Evolutionary conservation across 2,329 filamentous ascomycete species (phyloP), one percentile per base, ranked within the genome.

Genomic region (Botryotinia globosa): DNA sequence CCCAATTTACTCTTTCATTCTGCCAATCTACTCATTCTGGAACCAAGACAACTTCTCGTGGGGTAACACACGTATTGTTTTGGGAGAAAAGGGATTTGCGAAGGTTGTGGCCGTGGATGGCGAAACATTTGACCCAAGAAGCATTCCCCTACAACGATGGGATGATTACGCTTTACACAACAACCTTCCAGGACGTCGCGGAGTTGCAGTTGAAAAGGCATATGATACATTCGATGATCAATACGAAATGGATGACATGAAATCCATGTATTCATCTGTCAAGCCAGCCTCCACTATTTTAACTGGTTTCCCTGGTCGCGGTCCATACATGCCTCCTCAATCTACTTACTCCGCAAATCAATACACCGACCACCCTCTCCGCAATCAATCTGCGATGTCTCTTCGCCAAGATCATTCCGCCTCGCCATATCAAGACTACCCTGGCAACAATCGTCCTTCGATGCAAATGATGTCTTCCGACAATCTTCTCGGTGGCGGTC

Each of bases 21-120:
- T 99, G 20, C 96, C 96, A 0, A 85, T 99, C 75, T 99, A 98
- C 85, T 97, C 95, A 0, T 99, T 99, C 91, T 99, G 96, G 96
- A 97, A 98, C 83, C 94, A 98, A 82, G 96, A 99, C 83, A 95
- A 99, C 84, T 99, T 99, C 87, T 91, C 91, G 2, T 99, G 96
- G 96, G 96, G 96, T 87, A 98, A 96, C 84, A 99, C 96, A 1
- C 94, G 96, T 88, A 90, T 99, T 76, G 96, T 99, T 77, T 92
- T 98, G 77, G 95, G 94, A 74, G 96, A 99, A 82, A 94, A 95
- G 82, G 95, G 94, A 75, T 89, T 88, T 81, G 97, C 97, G 85
- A 90, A 97, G 80, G 86, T 98, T n/a, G 87, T 99, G 70, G 94
- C 94, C 0, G 89, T 94, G 4, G 92, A 95, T 39, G 90, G 94